Conservation (phyloP, 495 filamentous ascomycete species). For the Aspergillus kassunensis region DNA sequence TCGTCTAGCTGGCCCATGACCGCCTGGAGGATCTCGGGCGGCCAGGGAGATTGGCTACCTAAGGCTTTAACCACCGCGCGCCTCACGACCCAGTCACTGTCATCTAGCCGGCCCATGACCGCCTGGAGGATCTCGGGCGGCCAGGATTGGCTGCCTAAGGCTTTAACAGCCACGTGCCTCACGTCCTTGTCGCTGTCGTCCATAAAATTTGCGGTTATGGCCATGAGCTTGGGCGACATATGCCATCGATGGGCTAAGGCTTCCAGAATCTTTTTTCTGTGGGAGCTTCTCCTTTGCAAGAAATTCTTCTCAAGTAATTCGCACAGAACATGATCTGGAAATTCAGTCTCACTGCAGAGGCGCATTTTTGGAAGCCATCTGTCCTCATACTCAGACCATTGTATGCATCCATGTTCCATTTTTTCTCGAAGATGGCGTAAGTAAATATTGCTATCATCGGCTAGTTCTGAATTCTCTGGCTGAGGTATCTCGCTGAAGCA, state of each 20-base stretch:
- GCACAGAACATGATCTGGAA: background rate
- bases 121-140: background rate
- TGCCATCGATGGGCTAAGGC: constrained; percentile 2
- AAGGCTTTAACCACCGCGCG: background rate
- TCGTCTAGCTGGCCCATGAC: background rate
- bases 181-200: background rate
- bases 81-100: background rate
- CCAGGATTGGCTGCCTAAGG: background rate
- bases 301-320: background rate
- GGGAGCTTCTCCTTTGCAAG: background rate
- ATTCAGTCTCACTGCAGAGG: constrained; percentile 2
- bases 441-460: background rate
- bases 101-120: background rate
- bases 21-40: background rate
- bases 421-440: background rate
- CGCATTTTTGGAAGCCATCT: background rate
- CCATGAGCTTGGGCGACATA: background rate
- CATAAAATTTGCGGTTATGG: background rate
- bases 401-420: background rate
- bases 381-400: background rate
- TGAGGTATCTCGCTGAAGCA: constrained; percentile 31
- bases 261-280: background rate
- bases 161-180: background rate
- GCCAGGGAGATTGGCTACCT: background rate
- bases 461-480: background rate